Conservation (phyloP, 129 eudicot genomes). For the Flaveria robusta region DNA sequence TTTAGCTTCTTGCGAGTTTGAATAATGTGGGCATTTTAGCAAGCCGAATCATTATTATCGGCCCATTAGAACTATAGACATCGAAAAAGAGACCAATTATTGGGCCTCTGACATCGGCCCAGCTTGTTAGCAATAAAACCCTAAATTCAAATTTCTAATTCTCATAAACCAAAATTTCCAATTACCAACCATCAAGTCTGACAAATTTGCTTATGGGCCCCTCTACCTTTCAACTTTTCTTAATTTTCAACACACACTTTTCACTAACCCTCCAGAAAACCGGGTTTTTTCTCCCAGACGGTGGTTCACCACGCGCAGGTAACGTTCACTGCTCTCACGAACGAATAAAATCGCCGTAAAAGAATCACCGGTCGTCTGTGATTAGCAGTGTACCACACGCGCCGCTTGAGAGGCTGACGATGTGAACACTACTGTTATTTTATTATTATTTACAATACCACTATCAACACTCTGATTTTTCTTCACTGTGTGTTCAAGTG, state of each 20-base stretch:
- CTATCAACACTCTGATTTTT: slow-evolving; percentile 29
- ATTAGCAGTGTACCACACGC: slow-evolving; percentile 27
- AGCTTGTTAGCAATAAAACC: not conserved
- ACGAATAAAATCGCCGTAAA: slow-evolving; percentile 17
- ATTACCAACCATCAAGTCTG: slow-evolving; percentile 36
- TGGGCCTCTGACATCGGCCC: not conserved
- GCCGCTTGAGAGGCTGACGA: not conserved
- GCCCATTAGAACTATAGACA: not conserved
- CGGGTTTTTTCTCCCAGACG: slow-evolving; percentile 10
- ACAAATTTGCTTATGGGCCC: slow-evolving; percentile 24
- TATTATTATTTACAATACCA: slow-evolving; percentile 47
- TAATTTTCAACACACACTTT: slow-evolving; percentile 27
- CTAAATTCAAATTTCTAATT: not conserved
- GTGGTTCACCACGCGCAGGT: slow-evolving; percentile 7
- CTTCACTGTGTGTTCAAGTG: slow-evolving; percentile 44
- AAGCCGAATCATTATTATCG: not conserved
- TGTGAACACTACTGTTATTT: slow-evolving; percentile 26
- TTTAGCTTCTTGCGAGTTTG: too few relatives aligned
- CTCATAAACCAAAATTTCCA: slow-evolving; percentile 17
- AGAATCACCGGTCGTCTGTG: slow-evolving; percentile 11
- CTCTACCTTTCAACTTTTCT: slow-evolving; percentile 28
- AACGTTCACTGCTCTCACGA: not conserved
- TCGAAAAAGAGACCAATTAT: too few relatives aligned
- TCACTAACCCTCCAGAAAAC: slow-evolving; percentile 29
- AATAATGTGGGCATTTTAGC: too few relatives aligned